Evolutionary conservation across 768 basidiomycete species (phyloP).

Genomic region (Pisolithus albus): DNA sequence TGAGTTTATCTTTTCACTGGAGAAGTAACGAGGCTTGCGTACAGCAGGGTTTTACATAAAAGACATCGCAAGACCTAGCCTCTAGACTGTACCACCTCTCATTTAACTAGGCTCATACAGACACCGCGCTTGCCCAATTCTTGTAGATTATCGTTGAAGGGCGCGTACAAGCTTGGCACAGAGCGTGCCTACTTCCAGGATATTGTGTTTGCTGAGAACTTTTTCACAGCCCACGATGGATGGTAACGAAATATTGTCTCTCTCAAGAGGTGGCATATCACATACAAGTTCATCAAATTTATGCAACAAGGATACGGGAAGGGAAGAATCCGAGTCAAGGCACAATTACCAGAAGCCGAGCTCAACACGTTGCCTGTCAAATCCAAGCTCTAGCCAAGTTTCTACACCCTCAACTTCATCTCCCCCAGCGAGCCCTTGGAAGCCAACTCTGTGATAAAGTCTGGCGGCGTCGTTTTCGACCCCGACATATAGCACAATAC

Average conservation of each 20-base stretch:
- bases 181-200: conserved; percentile 31
- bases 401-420: conserved; percentile 38
- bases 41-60: conserved; percentile 31
- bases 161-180: conserved; percentile 16
- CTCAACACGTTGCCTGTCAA: conserved; percentile 37
- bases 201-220: conserved; percentile 11
- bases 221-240: conserved; percentile 28
- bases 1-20: too few relatives aligned
- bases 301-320: background rate
- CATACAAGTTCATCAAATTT: too few relatives aligned
- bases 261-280: too few relatives aligned
- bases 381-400: conserved; percentile 61
- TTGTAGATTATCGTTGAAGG: conserved; percentile 36
- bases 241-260: background rate
- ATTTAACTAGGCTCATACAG: conserved; percentile 13
- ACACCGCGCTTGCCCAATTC: too few relatives aligned
- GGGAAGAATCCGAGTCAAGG: background rate
- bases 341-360: conserved; percentile 62
- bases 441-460: conserved; percentile 63
- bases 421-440: conserved; percentile 41
- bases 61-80: conserved; percentile 25
- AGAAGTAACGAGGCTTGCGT: too few relatives aligned
- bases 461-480: conserved; percentile 40
- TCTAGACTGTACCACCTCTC: conserved; percentile 5
- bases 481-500: conserved; percentile 62